phyloP scores from a whole-genome alignment of 352 stramenopile species.

The Phytopythium boreale region DNA sequence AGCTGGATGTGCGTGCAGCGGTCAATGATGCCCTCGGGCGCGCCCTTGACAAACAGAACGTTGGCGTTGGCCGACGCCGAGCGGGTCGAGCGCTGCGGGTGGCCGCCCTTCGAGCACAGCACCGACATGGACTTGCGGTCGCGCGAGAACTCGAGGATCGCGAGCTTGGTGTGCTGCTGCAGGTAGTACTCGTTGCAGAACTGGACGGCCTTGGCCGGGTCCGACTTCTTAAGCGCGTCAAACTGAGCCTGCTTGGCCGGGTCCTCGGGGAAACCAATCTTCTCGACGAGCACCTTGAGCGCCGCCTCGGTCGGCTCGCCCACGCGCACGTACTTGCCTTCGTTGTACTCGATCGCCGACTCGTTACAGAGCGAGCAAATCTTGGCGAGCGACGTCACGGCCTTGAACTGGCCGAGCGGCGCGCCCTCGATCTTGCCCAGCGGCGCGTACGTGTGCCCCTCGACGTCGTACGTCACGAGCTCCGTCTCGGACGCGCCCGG shows the following conservation, averaged over 20 bases:
- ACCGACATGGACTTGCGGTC: constrained; percentile 99
- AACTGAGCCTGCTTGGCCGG: constrained; percentile 60
- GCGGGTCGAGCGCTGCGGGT: constrained; percentile 45
- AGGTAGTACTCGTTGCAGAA: constrained; percentile 83
- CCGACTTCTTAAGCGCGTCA: constrained; percentile 43
- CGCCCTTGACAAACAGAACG: constrained; percentile 98
- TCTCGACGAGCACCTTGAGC: constrained; percentile 93
- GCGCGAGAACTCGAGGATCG: constrained; percentile 95
- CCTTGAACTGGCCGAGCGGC: constrained; percentile 58
- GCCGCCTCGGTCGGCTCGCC: constrained; percentile 97
- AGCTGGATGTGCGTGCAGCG: constrained; percentile 94
- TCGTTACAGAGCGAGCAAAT: constrained; percentile 98
- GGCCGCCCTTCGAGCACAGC: constrained; percentile 65
- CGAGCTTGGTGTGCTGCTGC: constrained; percentile 86
- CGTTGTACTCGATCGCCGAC: constrained; percentile 87
- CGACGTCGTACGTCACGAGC: constrained; percentile 88
- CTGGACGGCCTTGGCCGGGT: constrained; percentile 73
- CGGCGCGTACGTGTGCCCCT: constrained; percentile 93
- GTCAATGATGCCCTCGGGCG: constrained; percentile 95
- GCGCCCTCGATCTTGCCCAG: constrained; percentile 67
- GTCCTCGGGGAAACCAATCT: constrained; percentile 89
- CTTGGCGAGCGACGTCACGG: constrained; percentile 82
- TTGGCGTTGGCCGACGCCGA: constrained; percentile 81
- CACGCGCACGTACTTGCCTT: constrained; percentile 88
- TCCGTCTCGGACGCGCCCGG: constrained; percentile 60